Evolutionary conservation across 306 rosid genomes (phyloP).

Genomic region (Trifolium pratense): DNA sequence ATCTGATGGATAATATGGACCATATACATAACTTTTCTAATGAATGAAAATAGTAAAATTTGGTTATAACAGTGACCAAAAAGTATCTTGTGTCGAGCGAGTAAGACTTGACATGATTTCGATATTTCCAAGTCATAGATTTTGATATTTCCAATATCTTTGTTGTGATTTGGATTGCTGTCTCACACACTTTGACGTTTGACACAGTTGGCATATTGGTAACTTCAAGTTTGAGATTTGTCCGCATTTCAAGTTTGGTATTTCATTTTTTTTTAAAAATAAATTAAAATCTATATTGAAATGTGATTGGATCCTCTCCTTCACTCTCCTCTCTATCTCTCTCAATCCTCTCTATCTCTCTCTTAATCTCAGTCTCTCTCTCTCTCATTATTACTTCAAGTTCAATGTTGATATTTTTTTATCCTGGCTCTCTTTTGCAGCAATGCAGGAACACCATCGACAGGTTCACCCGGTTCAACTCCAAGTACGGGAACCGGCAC

Average conservation of each 20-base stretch:
- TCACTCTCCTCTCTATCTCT: too few relatives aligned
- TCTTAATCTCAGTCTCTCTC: too few relatives aligned
- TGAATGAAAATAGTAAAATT: too few relatives aligned
- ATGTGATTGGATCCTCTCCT: too few relatives aligned
- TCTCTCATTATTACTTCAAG: too few relatives aligned
- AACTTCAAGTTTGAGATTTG: not conserved
- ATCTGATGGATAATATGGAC: too few relatives aligned
- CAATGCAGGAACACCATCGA: conserved; percentile 46
- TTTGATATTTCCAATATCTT: conserved; percentile 23
- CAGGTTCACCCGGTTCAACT: conserved; percentile 37
- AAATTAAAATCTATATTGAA: not conserved
- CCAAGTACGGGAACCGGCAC: conserved; percentile 28
- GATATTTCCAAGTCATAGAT: conserved; percentile 34
- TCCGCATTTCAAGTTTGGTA: not conserved
- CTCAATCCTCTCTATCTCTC: too few relatives aligned
- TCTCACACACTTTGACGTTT: not conserved
- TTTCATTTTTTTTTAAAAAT: not conserved
- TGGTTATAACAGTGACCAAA: too few relatives aligned
- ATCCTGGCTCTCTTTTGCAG: not conserved
- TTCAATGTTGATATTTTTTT: not conserved
- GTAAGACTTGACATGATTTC: conserved; percentile 36
- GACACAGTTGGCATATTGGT: not conserved
- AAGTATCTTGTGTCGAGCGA: too few relatives aligned
- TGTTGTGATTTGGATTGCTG: not conserved
- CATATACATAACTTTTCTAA: too few relatives aligned